Evolutionary conservation across 2,329 filamentous ascomycete species (phyloP), one percentile per base, ranked within the genome.

Genomic region (Penicillium sp.): DNA sequence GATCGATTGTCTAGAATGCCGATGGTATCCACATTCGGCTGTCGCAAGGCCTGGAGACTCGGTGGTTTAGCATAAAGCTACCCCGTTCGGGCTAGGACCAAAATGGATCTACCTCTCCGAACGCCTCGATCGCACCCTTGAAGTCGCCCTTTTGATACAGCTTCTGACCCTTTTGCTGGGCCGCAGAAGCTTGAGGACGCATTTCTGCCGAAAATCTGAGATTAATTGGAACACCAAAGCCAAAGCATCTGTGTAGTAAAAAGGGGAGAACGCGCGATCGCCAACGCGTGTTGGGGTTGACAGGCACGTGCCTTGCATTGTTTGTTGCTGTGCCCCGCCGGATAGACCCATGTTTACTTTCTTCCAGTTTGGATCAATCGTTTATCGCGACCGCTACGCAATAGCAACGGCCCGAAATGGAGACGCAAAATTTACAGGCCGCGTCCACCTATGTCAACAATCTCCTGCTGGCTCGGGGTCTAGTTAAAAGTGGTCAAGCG

Each of bases 361-460:
- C 66, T 70, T 66, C 69, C 69, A 47, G 45, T 66, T 72, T 66
- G 47, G 69, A 66, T 59, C 57, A 32, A 32, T 32, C 29, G 29
- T 32, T 32, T 32, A 57, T 48, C 42, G 46, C 38, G 37, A 45
- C 39, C 45, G 46, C 48, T 48, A 46, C 52, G 49, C 50, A 55
- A 52, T 39, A 43, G 45, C 51, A 51, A 50, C 50, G 39, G 41
- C 32, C 41, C 41, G 61, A 57, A 53, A 75, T 75, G 73, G 73
- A 75, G 55, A 54, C 66, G 36, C 64, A 69, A 39, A 81, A 77
- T 61, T 68, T 84, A 49, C 75, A 80, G 53, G 79, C 79, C 38
- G 82, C 82, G 25, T 81, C 81, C 28, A 75, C 73, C 5, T 84
- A 85, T 62, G 74, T 85, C 53, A 84, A 85, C 67, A 84, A 84